phyloP scores from a whole-genome alignment of 176 grass and related monocot genomes.

The Canna indica region DNA sequence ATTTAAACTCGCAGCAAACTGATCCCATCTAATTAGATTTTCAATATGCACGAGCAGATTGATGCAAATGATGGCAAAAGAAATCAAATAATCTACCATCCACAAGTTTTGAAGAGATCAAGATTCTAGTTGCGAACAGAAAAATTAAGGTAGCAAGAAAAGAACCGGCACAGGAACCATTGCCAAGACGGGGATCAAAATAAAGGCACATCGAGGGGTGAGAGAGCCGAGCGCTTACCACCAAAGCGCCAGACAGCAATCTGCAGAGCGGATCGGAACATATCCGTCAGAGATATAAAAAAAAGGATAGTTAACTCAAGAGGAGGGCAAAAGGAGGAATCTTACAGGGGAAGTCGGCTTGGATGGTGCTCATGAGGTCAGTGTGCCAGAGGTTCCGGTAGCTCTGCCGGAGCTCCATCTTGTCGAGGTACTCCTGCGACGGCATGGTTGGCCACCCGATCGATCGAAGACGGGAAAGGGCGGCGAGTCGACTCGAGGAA shows the following conservation, averaged over 20 bases:
- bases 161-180: neutral
- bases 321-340: neutral
- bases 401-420: conserved; percentile 87
- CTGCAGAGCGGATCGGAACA: conserved; percentile 1
- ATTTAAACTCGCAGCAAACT: neutral
- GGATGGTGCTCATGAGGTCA: conserved; percentile 61
- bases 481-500: neutral
- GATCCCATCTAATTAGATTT: neutral
- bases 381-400: conserved; percentile 95
- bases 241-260: neutral
- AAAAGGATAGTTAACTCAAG: neutral
- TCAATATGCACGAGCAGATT: neutral
- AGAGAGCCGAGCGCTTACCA: conserved; percentile 5
- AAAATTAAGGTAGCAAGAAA: neutral
- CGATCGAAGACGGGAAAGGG: neutral
- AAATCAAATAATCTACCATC: neutral
- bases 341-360: conserved; percentile 70
- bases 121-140: neutral
- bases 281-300: neutral
- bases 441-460: conserved; percentile 19
- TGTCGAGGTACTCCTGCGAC: conserved; percentile 62
- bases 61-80: neutral
- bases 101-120: neutral
- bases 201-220: neutral
- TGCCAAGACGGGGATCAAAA: neutral